phyloP scores from a whole-genome alignment of 345 rosid species.

The Atalantia buxifolia region DNA sequence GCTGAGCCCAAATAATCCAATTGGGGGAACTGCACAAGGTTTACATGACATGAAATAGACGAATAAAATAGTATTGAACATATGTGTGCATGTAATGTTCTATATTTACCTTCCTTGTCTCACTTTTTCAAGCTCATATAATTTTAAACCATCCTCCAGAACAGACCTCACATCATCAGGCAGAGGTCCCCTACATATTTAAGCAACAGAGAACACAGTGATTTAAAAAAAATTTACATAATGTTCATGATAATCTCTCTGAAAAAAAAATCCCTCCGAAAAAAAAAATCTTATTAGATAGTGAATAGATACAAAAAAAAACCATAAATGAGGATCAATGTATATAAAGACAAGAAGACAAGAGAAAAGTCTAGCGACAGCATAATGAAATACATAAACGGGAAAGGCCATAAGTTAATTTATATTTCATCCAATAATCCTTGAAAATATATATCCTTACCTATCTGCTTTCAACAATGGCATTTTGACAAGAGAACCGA shows the following conservation, averaged over 20 bases:
- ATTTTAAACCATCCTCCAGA: slow-evolving; percentile 78
- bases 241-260: background rate
- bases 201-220: background rate
- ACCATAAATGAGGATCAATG: background rate
- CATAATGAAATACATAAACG: background rate
- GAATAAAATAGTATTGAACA: too few species aligned
- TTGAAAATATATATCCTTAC: slow-evolving; percentile 27
- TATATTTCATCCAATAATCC: too few species aligned
- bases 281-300: background rate
- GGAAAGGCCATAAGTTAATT: background rate
- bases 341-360: background rate
- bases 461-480: slow-evolving; percentile 79
- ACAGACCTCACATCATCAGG: slow-evolving; percentile 65
- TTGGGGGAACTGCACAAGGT: background rate
- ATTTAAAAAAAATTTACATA: background rate
- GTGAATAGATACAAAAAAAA: background rate
- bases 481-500: slow-evolving; percentile 85
- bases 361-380: background rate
- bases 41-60: background rate
- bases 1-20: background rate
- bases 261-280: too few species aligned
- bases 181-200: slow-evolving; percentile 54
- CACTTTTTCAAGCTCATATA: slow-evolving; percentile 63
- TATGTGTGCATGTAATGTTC: background rate
- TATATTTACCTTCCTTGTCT: slow-evolving; percentile 63